A percentile compares a stretch with the other conserved stretches of the same genome.
phyloP scores from a whole-genome alignment of 139 green algal genomes.

The Mychonastes homosphaera region DNA sequence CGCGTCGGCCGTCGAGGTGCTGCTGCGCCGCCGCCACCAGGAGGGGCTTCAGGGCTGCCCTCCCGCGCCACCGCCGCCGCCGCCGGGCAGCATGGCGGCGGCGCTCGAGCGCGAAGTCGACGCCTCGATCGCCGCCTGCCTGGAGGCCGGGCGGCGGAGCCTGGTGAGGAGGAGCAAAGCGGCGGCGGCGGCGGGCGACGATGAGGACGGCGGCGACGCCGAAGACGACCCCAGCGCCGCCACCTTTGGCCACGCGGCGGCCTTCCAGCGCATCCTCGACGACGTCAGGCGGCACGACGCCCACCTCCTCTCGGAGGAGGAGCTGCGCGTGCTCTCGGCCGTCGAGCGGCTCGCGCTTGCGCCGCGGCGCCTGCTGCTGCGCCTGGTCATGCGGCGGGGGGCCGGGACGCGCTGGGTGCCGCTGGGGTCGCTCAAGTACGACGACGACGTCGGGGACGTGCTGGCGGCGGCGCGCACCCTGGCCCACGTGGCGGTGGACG shows the following conservation, averaged over 20 bases:
- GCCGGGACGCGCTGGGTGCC: too few relatives aligned
- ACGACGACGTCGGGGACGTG: constrained; percentile 2
- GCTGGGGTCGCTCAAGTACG: constrained; percentile 1
- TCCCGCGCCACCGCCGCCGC: too few relatives aligned
- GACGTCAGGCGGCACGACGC: not conserved
- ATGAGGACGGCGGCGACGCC: not conserved
- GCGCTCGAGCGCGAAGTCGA: too few relatives aligned
- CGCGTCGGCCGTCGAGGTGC: not conserved
- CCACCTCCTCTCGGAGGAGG: not conserved
- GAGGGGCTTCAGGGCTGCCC: not conserved
- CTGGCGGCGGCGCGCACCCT: constrained; percentile 8
- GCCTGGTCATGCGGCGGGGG: too few relatives aligned
- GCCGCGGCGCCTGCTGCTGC: constrained; percentile 6
- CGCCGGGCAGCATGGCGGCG: too few relatives aligned
- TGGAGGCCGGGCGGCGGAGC: too few relatives aligned
- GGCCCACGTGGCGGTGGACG: constrained; percentile 11
- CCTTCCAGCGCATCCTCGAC: not conserved
- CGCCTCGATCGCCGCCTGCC: too few relatives aligned
- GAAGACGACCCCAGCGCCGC: not conserved
- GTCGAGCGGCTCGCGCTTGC: not conserved
- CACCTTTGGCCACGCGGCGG: not conserved
- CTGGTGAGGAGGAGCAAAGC: too few relatives aligned
- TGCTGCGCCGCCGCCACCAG: not conserved
- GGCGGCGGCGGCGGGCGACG: not conserved
- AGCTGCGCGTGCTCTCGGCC: not conserved